Base-by-base conservation (phyloP, 176 grass and related monocot species). In the Phragmites australis region DNA sequence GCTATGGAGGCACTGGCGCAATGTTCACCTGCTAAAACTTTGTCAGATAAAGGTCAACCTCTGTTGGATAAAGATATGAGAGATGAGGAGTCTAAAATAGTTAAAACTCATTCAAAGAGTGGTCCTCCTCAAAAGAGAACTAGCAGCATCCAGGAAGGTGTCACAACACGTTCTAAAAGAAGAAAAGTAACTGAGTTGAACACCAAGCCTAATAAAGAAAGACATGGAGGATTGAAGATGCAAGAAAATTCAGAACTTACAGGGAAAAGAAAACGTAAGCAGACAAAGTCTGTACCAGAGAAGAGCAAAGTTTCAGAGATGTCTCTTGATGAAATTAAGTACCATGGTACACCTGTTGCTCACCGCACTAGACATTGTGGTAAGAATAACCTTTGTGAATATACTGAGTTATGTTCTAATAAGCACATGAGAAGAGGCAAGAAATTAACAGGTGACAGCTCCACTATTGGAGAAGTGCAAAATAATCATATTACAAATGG, bases 1-100 rank as follows among this genome's bases (percentile, higher is more conserved):
- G 91, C 85, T 79, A 92, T 97, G 56, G 89, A 97, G 66, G 80
- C 72, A 40, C 46, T 94, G 81, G 65, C 80, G 46, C 85, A 90
- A 87, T 69, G 58, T 72, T 89, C 81, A 63, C 77, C 87, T 84
- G 58, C 78, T 85, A 82, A 82, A 89, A 69, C 34, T 68, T 73
- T 83, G 42, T 65, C 40, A 41, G 51, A 47, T 45, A 70, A 85
- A 85, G 85, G 27, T 80, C 56, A 68, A 78, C 26, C 85, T 78
- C 45, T 23, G 55, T 23, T 57, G 40, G 64, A 80, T 47, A 74
- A 55, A 77, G 62, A 51, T 79, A 76, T 27, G 16, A 79, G 16
- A 67, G 46, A 62, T 82, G 46, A 56, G 40, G 59, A 46, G 31
- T 52, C 30, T 74, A 65, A 44, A 80, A 74, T 21, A 21, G 4